Percentiles rank a stretch among this genome's conserved stretches.
phyloP scores from a whole-genome alignment of 2,329 filamentous ascomycete species.

The Zymoseptoria crescenta region DNA sequence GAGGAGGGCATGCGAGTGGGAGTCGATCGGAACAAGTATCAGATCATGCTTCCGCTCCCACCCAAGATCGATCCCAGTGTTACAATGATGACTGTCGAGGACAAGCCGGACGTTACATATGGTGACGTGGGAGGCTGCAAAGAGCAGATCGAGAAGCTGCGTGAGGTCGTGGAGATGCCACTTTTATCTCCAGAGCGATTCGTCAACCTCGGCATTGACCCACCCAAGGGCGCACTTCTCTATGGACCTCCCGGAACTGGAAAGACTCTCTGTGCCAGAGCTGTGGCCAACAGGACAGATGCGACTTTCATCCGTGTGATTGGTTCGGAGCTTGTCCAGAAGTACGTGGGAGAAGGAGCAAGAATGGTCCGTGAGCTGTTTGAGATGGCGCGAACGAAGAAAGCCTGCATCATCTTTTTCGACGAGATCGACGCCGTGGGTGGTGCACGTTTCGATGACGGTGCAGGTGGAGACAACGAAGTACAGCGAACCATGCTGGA shows the following conservation, averaged over 20 bases:
- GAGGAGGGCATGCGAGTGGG: conserved; percentile 98
- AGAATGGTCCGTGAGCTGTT: conserved; percentile 98
- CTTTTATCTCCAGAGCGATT: conserved; percentile 93
- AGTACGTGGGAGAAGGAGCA: conserved; percentile 96
- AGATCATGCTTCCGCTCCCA: conserved; percentile 90
- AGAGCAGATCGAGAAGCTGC: conserved; percentile 97
- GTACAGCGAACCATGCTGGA: conserved; percentile 98
- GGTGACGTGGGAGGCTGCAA: conserved; percentile 98
- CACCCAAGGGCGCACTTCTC: conserved; percentile 90
- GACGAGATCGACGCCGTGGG: conserved; percentile 97
- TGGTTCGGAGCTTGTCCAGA: conserved; percentile 94
- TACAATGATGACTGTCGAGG: conserved; percentile 99
- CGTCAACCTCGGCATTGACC: conserved; percentile 97
- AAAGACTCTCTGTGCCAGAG: conserved; percentile 95
- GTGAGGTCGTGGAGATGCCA: conserved; percentile 98
- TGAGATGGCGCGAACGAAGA: conserved; percentile 99
- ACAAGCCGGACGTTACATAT: conserved; percentile 98
- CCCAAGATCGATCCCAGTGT: conserved; percentile 98
- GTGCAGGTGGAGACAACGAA: conserved; percentile 93
- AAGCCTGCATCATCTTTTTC: conserved; percentile 99
- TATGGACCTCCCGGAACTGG: conserved; percentile 98
- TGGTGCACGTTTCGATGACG: conserved; percentile 92
- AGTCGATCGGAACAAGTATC: conserved; percentile 98
- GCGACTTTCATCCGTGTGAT: conserved; percentile 98
- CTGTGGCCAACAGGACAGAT: conserved; percentile 94